Evolutionary conservation across 768 basidiomycete genomes (phyloP), one percentile per base, ranked within the genome.

Genomic region (Ramaria sp.): DNA sequence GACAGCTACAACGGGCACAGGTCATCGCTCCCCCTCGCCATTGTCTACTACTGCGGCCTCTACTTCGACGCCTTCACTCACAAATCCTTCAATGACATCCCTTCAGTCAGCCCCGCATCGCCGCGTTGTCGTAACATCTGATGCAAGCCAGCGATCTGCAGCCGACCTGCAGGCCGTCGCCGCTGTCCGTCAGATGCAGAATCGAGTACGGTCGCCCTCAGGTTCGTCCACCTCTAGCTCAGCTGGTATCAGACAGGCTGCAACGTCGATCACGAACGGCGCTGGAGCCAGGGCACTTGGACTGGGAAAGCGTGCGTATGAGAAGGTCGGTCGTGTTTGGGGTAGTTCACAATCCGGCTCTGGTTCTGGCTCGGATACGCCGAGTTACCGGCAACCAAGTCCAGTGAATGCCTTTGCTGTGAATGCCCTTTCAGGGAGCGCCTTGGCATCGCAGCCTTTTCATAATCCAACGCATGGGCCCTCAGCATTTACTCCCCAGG

Each of bases 311-410:
- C 78, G 84, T 57, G 86, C 88, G 3, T 86, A 86, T 3, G 87
- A 88, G 70, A 84, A 81, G 68, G 80, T 89, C 73, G 82, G 83
- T 39, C 77, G 80, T 41, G 82, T 78, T 20, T 83, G 77, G 78
- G 81, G 77, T 53, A 75, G 42, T 15, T 27, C 37, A 24, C 19
- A 22, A 19, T 27, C 30, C 38, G 41, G 39, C 5, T 58, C 56
- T 20, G 47, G 49, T 31, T 58, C 57, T 20, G 49, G 51, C 10
- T 58, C 57, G 12, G 73, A 15, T 76, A 78, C 47, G 74, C 78
- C 55, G 12, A 57, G 10, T 75, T 76, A 9, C 75, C 77, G 38
- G 72, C 78, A 3, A 75, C 75, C 5, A 70, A 71, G 73, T 7
- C 68, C 42, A 58, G 61, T 48, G 41, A 54, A 37, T 20, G 34